Base-by-base conservation (phyloP, 352 stramenopile species). In the Blastocystis sp. region DNA sequence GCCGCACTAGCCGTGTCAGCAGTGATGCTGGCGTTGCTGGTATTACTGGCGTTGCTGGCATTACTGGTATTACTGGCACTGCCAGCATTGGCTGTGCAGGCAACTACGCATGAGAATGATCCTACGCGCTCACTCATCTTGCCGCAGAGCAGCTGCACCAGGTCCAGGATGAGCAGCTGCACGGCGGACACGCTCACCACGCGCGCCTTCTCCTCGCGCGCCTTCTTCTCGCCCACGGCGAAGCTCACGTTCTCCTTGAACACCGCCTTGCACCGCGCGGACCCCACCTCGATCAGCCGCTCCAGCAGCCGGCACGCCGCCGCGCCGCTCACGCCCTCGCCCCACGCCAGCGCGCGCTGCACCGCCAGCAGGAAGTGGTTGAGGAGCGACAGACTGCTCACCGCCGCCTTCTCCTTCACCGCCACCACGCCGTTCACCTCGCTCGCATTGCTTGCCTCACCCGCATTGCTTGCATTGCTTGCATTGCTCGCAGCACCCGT, bases 291-390 rank as follows among this genome's bases (percentile, higher is more conserved):
- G 19, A 84, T 43, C 0, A 84, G 34, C 19, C 74, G 34, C 6
- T 21, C 24, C 48, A 84, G 54, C 19, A 84, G 40, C 17, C 11
- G 14, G 38, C 28, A 34, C 34, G 66, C 11, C 10, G 34, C 66
- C 19, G 68, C 74, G 21, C n/a, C 2, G 24, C 48, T 64, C 34
- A 24, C 42, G 0, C 14, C 6, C 14, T 38, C 38, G 45, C 17
- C 34, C 6, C 42, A 42, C 24, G 54, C 21, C 21, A 84, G 9
- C 4, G 66, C 10, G 1, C 17, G n/a, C 19, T 68, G 74, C 42
- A 84, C 21, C 40, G 61, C n/a, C 34, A 70, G 14, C 54, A 84
- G n/a, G 21, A 84, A 43, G 24, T 43, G 45, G 42, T 84, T 84
- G 6, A 84, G 40, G 38, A 84, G 42, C 11, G 57, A 84, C n/a